Evolutionary conservation across 2,329 filamentous ascomycete genomes (phyloP), one percentile per base, ranked within the genome.

Genomic region (Claviceps arundinis): DNA sequence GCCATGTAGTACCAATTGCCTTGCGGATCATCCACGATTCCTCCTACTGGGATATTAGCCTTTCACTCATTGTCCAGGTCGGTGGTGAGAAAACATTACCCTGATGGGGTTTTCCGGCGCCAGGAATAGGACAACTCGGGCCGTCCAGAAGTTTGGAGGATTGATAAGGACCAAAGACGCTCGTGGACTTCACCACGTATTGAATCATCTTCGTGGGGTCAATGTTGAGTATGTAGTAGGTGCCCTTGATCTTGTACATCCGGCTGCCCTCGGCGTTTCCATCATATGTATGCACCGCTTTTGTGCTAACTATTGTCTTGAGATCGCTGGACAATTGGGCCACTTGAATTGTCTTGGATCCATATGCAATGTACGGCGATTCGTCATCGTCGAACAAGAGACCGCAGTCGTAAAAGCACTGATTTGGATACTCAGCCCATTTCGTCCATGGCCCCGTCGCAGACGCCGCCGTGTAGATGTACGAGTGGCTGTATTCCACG

Each of bases 1-100:
- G 34, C 46, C 46, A 48, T 48, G 46, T 48, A 40, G 19, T 48
- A 48, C 46, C 46, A 48, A 37, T 48, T 48, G 6, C 46, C 46
- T 6, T 48, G 46, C 2, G 19, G 34, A 19, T 48, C 46, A 9
- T 48, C 19, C 6, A 48, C 46, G 4, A 48, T 48, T 4, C 37
- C 46, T n/a, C 37, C 46, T 48, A 14, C 5, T 37, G 5, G n/a
- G 4, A 2, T 13, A 11, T 13, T 47, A 17, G 37, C 11, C 6
- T 8, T 47, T 5, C 2, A 34, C 9, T 46, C 19, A 30, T 45
- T 30, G 5, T 9, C 24, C 22, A 16, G 5, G 14, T 16, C 16
- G 44, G 17, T 7, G 11, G 22, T 22, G 42, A 16, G n/a, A 37
- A 19, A 11, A 47, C 45, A 17, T 34, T 48, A 38, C 46, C 37